Conservation (phyloP, 768 basidiomycete genomes). For the Boletus insuetus region DNA sequence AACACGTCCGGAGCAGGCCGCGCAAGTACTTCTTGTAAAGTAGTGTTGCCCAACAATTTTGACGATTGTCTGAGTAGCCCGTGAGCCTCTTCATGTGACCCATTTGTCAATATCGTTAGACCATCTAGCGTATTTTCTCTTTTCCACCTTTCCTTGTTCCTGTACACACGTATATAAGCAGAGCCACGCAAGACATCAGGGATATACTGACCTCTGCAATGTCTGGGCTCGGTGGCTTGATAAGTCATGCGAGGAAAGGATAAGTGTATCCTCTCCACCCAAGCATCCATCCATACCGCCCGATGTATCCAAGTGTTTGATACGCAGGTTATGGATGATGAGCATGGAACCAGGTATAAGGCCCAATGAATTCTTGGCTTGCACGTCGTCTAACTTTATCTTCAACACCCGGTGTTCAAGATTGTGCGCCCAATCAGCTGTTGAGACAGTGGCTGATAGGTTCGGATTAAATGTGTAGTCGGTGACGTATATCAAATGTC, state of each 20-base stretch:
- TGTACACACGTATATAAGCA: conserved; percentile 13
- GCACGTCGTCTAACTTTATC: conserved; percentile 49
- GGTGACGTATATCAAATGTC: conserved; percentile 52
- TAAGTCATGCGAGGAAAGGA: conserved; percentile 16
- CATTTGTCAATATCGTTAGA: not conserved
- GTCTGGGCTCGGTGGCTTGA: conserved; percentile 15
- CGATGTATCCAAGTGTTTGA: conserved; percentile 29
- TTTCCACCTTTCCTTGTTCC: conserved; percentile 35
- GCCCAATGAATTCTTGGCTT: conserved; percentile 38
- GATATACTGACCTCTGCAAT: conserved; percentile 20
- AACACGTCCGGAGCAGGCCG: conserved; percentile 36
- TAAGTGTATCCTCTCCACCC: conserved; percentile 29
- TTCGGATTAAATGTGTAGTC: conserved; percentile 59
- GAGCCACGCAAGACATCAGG: not conserved
- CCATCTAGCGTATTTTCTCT: conserved; percentile 19
- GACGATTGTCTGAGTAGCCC: not conserved
- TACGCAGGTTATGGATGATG: conserved; percentile 49
- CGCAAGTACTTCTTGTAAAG: conserved; percentile 39
- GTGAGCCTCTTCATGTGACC: conserved; percentile 2
- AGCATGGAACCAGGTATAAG: conserved; percentile 43
- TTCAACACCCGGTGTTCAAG: conserved; percentile 52
- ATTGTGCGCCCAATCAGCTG: conserved; percentile 39
- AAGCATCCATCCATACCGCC: conserved; percentile 23
- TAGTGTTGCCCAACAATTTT: conserved; percentile 9
- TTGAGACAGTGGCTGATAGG: conserved; percentile 31